Percentiles rank a stretch among this genome's conserved stretches.
phyloP scores from a whole-genome alignment of 116 monocot species.

The Trichopus zeylanicus region DNA sequence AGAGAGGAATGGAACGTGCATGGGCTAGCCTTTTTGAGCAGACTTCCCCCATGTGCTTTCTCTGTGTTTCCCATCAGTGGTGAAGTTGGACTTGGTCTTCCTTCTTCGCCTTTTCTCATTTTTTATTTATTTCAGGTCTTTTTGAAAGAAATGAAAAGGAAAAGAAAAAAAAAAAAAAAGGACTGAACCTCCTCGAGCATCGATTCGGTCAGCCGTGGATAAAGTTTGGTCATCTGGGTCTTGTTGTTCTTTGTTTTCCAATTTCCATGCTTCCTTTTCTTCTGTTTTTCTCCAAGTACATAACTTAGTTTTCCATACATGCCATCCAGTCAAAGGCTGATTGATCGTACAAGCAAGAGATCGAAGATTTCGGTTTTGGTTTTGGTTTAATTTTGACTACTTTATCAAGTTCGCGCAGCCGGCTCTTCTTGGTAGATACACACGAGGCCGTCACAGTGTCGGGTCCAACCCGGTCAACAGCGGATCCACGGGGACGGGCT shows the following conservation, averaged over 20 bases:
- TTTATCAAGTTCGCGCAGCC: no score
- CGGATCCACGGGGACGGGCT: no score
- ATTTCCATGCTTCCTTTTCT: background rate
- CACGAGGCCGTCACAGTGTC: no score
- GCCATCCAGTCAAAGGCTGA: no score
- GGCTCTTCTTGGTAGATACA: no score
- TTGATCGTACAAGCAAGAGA: no score
- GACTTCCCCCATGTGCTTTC: background rate
- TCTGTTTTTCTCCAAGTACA: background rate
- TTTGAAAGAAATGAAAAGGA: background rate
- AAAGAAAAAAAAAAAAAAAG: background rate
- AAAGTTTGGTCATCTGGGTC: conserved; percentile 4
- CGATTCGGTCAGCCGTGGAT: background rate
- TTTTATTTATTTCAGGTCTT: no score
- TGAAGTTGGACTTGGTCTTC: conserved; percentile 1
- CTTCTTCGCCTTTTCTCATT: background rate
- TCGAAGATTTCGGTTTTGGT: no score
- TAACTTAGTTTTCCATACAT: background rate
- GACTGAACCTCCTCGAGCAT: background rate
- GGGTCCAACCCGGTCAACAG: no score
- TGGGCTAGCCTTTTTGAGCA: background rate
- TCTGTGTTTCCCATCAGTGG: background rate
- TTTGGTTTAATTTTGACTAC: no score
- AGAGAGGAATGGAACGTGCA: background rate
- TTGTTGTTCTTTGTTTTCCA: background rate